These are phyloP conservation scores for Selenicereus undatus DNA, from an alignment of 148 eudicot genomes.

Conservation along the genomic window DNA sequence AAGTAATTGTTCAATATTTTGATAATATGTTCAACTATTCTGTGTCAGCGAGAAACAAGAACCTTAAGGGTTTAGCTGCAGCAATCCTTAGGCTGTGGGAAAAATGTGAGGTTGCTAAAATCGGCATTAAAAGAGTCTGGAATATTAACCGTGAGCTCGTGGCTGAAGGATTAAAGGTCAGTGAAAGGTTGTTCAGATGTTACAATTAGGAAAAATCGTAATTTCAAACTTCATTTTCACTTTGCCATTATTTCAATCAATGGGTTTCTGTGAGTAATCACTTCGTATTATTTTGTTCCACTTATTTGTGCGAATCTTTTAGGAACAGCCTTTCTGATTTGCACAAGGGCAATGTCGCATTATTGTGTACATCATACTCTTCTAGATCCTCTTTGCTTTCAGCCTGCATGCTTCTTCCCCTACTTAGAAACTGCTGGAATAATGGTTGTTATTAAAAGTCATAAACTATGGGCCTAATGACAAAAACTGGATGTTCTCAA, in stretches of 20 bases:
- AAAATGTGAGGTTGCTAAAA: constrained; percentile 89
- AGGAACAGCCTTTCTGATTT: too few species aligned
- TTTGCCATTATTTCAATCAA: too few species aligned
- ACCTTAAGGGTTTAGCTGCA: constrained; percentile 86
- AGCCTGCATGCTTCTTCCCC: too few species aligned
- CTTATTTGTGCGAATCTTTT: too few species aligned
- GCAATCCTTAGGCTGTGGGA: constrained; percentile 91
- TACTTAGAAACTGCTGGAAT: too few species aligned
- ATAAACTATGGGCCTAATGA: not conserved
- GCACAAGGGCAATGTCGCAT: too few species aligned
- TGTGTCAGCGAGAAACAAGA: constrained; percentile 74
- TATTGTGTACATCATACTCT: too few species aligned
- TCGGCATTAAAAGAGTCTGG: constrained; percentile 87
- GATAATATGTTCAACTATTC: constrained; percentile 19
- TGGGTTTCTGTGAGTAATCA: too few species aligned
- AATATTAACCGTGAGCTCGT: constrained; percentile 78
- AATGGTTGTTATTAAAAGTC: not conserved
- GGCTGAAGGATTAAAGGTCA: constrained; percentile 92
- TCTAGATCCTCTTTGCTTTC: too few species aligned
- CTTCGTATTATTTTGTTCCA: too few species aligned
- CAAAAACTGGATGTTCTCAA: not conserved
- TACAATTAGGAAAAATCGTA: not conserved
- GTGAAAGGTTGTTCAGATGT: constrained; percentile 15
- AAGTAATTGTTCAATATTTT: too few species aligned
- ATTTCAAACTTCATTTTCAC: not conserved